A percentile compares a stretch with the other conserved stretches of the same genome.
Conservation (phyloP, 139 green algal species). For the Chlamydomonas sp. region DNA sequence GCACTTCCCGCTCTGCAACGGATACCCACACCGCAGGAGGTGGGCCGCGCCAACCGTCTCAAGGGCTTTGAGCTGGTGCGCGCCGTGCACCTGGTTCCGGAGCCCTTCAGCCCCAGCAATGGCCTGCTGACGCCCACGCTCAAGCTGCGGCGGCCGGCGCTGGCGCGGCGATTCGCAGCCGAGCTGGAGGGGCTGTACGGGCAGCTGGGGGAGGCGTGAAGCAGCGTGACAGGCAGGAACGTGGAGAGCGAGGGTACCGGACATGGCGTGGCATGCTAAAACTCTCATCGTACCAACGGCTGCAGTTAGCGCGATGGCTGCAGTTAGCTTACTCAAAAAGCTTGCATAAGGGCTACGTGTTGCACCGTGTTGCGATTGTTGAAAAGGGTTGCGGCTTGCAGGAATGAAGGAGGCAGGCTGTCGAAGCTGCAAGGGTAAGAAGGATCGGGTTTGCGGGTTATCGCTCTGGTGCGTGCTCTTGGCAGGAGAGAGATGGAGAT, state of each 20-base stretch:
- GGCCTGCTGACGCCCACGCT: constrained; percentile 86
- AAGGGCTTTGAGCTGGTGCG: constrained; percentile 65
- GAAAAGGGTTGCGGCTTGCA: background rate
- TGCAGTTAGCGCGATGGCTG: background rate
- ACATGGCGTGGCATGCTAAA: too few relatives aligned
- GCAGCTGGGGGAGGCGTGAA: constrained; percentile 1
- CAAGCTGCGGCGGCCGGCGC: constrained; percentile 39
- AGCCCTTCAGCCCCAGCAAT: constrained; percentile 68
- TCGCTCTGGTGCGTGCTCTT: too few relatives aligned
- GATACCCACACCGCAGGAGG: background rate
- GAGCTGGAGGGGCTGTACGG: constrained; percentile 30
- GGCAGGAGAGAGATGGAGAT: too few relatives aligned
- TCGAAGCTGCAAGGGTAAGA: too few relatives aligned
- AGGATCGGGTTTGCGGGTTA: too few relatives aligned
- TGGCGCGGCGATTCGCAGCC: background rate
- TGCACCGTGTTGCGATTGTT: background rate
- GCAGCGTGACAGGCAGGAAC: too few relatives aligned
- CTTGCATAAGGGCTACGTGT: background rate
- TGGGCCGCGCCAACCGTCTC: constrained; percentile 33
- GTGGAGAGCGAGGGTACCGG: too few relatives aligned
- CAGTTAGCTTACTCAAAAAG: background rate
- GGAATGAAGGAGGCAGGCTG: background rate
- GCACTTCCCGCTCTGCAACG: background rate
- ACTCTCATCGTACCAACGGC: background rate
- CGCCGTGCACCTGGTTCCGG: constrained; percentile 51